Evolutionary conservation across 768 basidiomycete species (phyloP).

Genomic region (Mycena venus): DNA sequence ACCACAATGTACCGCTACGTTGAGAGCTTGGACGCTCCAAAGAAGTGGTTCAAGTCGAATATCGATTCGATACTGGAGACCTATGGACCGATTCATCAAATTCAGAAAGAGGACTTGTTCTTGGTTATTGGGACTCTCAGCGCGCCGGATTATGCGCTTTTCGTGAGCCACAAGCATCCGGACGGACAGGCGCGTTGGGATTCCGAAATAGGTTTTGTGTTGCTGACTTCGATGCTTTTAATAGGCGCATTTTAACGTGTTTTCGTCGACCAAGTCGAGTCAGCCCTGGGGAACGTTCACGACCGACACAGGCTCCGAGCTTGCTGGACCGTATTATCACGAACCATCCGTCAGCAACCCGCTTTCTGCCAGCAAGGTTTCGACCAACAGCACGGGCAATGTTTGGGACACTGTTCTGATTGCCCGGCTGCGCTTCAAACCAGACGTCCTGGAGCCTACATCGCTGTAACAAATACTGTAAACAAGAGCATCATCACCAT

Average conservation of each 20-base stretch:
- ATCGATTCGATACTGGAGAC: constrained; percentile 61
- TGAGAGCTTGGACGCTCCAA: constrained; percentile 60
- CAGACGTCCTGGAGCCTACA: constrained; percentile 71
- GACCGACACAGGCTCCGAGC: constrained; percentile 62
- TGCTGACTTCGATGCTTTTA: background rate
- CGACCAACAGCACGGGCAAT: constrained; percentile 47
- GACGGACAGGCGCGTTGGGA: constrained; percentile 62
- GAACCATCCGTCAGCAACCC: constrained; percentile 51
- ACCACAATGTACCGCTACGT: constrained; percentile 65
- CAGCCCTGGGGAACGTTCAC: constrained; percentile 84
- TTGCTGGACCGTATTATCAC: constrained; percentile 62
- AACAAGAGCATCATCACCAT: background rate
- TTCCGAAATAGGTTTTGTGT: constrained; percentile 1
- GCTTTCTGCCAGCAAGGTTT: constrained; percentile 67
- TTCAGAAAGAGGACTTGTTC: constrained; percentile 58
- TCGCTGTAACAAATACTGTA: constrained; percentile 52
- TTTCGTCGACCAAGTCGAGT: constrained; percentile 61
- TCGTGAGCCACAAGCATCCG: constrained; percentile 70
- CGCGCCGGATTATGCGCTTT: constrained; percentile 67
- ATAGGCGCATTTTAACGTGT: constrained; percentile 81
- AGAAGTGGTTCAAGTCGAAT: constrained; percentile 68
- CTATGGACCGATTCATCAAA: constrained; percentile 50
- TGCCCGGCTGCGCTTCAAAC: constrained; percentile 75
- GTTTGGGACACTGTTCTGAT: constrained; percentile 73
- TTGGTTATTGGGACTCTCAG: constrained; percentile 69